These are phyloP conservation scores for Elaeis oleifera DNA, from an alignment of 202 grass and related monocot species.

Conservation along the genomic window DNA sequence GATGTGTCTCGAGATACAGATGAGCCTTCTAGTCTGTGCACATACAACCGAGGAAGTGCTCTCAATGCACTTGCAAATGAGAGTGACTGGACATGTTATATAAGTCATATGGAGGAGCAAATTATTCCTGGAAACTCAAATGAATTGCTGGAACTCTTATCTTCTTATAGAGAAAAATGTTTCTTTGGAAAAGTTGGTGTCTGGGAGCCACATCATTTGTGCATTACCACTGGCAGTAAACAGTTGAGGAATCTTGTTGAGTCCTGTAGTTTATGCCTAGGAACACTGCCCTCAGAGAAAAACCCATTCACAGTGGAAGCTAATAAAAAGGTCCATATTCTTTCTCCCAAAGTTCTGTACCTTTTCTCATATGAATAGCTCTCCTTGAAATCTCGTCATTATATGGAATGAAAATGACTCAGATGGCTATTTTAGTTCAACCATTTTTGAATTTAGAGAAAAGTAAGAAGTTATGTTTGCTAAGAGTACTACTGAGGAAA, in stretches of 20 bases:
- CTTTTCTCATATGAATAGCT: not conserved
- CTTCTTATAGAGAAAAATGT: conserved; percentile 1
- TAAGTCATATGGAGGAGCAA: not conserved
- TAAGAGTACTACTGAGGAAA: no score
- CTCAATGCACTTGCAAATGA: not conserved
- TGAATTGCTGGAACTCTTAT: not conserved
- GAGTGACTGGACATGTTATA: conserved; percentile 1
- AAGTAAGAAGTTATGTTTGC: no score
- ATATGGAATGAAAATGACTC: no score
- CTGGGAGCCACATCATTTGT: conserved; percentile 50
- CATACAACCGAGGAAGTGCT: not conserved
- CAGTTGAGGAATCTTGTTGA: conserved; percentile 43
- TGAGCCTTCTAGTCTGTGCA: conserved; percentile 1
- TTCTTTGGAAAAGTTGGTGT: conserved; percentile 31
- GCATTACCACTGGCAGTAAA: conserved; percentile 55
- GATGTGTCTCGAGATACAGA: not conserved
- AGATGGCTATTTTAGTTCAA: no score
- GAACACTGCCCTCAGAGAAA: not conserved
- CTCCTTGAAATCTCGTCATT: not conserved
- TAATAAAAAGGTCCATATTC: conserved; percentile 3
- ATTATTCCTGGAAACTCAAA: not conserved
- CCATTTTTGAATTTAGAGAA: no score
- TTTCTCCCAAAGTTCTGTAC: not conserved
- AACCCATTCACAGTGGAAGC: conserved; percentile 5
- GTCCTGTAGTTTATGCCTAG: not conserved